Evolutionary conservation across 148 eudicot genomes (phyloP), one percentile per base, ranked within the genome.

Genomic region (Arbutus unedo): DNA sequence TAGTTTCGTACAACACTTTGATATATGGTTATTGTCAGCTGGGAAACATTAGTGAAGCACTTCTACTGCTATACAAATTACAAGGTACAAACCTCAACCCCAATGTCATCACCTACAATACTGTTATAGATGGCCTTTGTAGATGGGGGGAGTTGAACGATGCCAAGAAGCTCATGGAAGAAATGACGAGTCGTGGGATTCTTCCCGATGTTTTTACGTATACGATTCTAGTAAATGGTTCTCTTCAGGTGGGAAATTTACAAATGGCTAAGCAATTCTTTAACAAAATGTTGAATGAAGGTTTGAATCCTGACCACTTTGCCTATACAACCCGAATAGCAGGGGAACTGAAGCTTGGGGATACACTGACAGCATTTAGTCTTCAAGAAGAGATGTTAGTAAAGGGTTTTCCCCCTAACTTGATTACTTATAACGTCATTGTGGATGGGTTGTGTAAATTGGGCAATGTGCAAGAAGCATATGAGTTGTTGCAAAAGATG

Each of bases 151-250:
- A 87, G 75, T 78, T 89, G 79, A 85, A 82, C 19, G 82, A 85
- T 76, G 92, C 87, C 55, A 87, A 54, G 62, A 76, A 79, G 77
- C 64, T 91, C n/a, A 88, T 86, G 82, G 90, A 88, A 57, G 91
- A 87, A 64, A 91, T 91, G 94, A 74, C 76, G 8, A 25, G 41
- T 62, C 75, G 49, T 55, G 90, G 90, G 48, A 80, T 86, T 72
- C n/a, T 25, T 72, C 94, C 92, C 23, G 91, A 91, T 86, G 88
- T 90, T 73, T 31, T 87, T 62, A 91, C 92, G 8, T 91, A 88
- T 79, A 91, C 92, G 3, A 88, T 86, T 83, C 91, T 91, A 8
- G 83, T 88, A 8, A 87, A 87, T 78, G 92, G 90, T 78, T 88
- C 87, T 79, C 78, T 57, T 47, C 83, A 83, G 84, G 82, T 72